phyloP scores from a whole-genome alignment of 2,329 filamentous ascomycete genomes.

The Amylocarpus encephaloides region DNA sequence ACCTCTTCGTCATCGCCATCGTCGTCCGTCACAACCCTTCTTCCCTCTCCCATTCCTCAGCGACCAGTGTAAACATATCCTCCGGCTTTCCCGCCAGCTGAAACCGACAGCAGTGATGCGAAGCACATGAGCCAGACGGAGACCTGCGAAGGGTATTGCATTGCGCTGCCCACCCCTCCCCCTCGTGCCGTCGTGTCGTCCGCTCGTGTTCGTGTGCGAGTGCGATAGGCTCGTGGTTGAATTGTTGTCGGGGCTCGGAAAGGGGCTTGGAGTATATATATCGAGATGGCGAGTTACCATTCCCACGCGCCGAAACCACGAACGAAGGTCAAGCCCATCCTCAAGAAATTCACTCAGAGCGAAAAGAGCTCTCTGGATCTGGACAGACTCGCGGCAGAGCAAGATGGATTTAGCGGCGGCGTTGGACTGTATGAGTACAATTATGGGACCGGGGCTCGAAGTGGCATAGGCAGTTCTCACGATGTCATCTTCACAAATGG shows the following conservation, averaged over 20 bases:
- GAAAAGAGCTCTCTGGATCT: conserved; percentile 59
- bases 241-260: background rate
- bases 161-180: background rate
- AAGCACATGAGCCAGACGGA: conserved; percentile 18
- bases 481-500: conserved; percentile 23
- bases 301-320: conserved; percentile 22
- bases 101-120: conserved; percentile 11
- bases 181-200: background rate
- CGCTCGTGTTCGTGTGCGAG: background rate
- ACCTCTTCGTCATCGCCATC: background rate
- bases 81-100: background rate
- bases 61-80: background rate
- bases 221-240: background rate
- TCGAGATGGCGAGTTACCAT: conserved; percentile 24
- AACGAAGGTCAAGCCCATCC: conserved; percentile 46
- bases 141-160: conserved; percentile 8
- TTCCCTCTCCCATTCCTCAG: background rate
- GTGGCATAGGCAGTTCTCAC: conserved; percentile 24
- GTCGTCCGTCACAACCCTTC: background rate
- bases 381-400: conserved; percentile 53
- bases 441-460: conserved; percentile 22
- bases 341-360: conserved; percentile 48
- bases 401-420: conserved; percentile 36
- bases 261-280: background rate
- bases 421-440: conserved; percentile 32